Evolutionary conservation across 768 basidiomycete genomes (phyloP), one percentile per base, ranked within the genome.

Genomic region (Mycena floridula): DNA sequence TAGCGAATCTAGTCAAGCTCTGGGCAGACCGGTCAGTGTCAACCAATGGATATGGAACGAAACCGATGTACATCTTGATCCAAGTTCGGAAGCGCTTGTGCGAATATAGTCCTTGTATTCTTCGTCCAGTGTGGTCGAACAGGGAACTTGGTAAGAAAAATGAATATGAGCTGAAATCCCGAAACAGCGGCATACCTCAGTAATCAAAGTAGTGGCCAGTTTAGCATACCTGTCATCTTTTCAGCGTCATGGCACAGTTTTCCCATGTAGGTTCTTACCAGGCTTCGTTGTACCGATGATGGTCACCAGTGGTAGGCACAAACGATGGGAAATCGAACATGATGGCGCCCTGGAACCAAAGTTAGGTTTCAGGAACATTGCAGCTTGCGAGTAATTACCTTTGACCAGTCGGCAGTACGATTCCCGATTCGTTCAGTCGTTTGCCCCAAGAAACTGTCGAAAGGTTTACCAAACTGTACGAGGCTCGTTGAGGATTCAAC

Each of bases 241-340:
- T n/a, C n/a, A n/a, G n/a, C n/a, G n/a, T n/a, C n/a, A n/a, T n/a
- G n/a, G n/a, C n/a, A n/a, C n/a, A n/a, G n/a, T n/a, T n/a, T n/a
- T n/a, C n/a, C 7, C 39, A 41, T 26, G 16, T 16, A 39, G 18
- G 22, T 9, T 12, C 24, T 20, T 18, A 30, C 63, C 64, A 65
- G 21, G 53, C 51, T 45, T 64, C 64, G 42, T 64, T 65, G 26
- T 58, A 65, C 8, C 65, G 59, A 48, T 59, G 56, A 37, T 57
- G 61, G 42, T 64, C 62, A 8, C 64, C 65, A 20, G 51, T 53
- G 1, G 59, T 62, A 2, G 65, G 63, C 1, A 59, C 47, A 45
- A 62, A 66, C 6, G 60, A 58, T 15, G 64, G 64, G 55, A 66
- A 66, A 51, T 67, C 65, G 45, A 66, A 64, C 64, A 67, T 67